Conservation (phyloP, 352 stramenopile species). For the Phytophthora syringae region DNA sequence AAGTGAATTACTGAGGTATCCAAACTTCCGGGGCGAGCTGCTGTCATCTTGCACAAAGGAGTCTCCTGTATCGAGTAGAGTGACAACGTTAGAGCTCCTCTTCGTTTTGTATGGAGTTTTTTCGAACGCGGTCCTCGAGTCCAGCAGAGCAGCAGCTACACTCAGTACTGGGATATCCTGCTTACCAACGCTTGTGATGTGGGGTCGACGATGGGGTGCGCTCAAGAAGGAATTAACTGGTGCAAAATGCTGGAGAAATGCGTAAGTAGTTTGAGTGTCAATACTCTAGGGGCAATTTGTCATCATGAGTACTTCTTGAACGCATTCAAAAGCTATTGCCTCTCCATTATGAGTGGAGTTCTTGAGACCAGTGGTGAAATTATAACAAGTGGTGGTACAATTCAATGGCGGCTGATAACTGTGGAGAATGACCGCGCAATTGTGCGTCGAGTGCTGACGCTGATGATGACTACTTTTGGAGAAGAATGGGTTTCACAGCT, state of each 20-base stretch:
- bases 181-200: conserved; percentile 9
- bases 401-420: conserved; percentile 23
- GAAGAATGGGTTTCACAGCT: conserved; percentile 34
- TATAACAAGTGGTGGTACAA: conserved; percentile 42
- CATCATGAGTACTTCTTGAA: conserved; percentile 24
- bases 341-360: conserved; percentile 24
- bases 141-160: conserved; percentile 12
- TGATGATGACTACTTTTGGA: conserved; percentile 34
- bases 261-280: conserved; percentile 10
- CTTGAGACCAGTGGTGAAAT: conserved; percentile 38
- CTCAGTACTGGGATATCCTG: conserved; percentile 32
- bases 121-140: neutral
- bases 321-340: conserved; percentile 38
- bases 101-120: conserved; percentile 39
- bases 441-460: conserved; percentile 28
- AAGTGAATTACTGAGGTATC: conserved; percentile 20
- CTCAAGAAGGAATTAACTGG: conserved; percentile 35
- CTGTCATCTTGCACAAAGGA: neutral
- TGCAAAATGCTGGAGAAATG: conserved; percentile 38
- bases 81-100: conserved; percentile 22
- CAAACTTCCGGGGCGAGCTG: neutral
- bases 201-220: neutral
- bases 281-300: neutral
- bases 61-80: neutral
- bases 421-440: conserved; percentile 23